Evolutionary conservation across 495 filamentous ascomycete species (phyloP).

Genomic region (Mycothermus thermophilus): DNA sequence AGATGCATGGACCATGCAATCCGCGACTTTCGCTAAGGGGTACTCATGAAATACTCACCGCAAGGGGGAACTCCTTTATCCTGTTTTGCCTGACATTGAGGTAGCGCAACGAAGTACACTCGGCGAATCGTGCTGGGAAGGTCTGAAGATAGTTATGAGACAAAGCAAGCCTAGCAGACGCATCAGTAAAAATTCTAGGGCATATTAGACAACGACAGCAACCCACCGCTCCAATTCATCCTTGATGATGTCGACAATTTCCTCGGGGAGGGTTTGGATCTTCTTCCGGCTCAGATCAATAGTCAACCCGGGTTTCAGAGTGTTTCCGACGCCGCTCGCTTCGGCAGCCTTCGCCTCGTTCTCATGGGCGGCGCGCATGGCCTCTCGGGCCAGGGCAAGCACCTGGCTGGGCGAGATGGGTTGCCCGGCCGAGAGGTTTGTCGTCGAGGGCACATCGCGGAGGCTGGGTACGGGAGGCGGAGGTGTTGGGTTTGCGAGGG

Average conservation of each 20-base stretch:
- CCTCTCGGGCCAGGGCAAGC: constrained; percentile 44
- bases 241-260: constrained; percentile 85
- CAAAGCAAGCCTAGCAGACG: constrained; percentile 65
- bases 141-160: constrained; percentile 76
- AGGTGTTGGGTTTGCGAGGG: constrained; percentile 18
- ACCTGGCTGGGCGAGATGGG: constrained; percentile 36
- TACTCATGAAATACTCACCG: constrained; percentile 38
- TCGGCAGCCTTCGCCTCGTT: constrained; percentile 55
- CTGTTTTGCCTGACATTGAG: constrained; percentile 86
- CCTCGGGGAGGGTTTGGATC: constrained; percentile 68
- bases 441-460: constrained; percentile 20
- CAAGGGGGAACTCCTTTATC: constrained; percentile 74
- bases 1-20: too few relatives aligned
- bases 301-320: constrained; percentile 65
- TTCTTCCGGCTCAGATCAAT: constrained; percentile 77
- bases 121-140: constrained; percentile 68
- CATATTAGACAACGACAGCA: constrained; percentile 6
- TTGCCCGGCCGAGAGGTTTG: constrained; percentile 26
- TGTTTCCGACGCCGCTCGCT: constrained; percentile 51
- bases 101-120: constrained; percentile 78
- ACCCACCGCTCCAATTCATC: constrained; percentile 75
- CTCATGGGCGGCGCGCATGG: constrained; percentile 54
- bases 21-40: too few relatives aligned
- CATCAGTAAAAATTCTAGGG: not conserved
- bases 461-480: constrained; percentile 26